Base-by-base conservation (phyloP, 2,329 filamentous ascomycete species). In the Shiraia sp. region DNA sequence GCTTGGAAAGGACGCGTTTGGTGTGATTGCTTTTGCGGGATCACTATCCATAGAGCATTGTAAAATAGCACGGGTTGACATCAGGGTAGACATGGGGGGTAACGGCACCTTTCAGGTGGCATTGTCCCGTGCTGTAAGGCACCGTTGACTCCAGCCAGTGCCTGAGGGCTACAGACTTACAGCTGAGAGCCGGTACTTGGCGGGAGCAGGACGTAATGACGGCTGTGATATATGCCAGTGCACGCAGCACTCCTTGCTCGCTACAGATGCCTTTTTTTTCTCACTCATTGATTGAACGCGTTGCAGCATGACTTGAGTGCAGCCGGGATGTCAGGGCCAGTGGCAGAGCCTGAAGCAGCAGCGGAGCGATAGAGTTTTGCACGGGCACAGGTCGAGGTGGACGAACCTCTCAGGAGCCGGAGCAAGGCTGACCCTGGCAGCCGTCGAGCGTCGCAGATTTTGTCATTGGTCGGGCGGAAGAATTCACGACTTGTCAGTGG, bases 381-480 rank as follows among this genome's bases (percentile, higher is more conserved):
- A 45, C 17, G 19, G 45, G 31, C 40, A 29, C 19, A 19, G 22
- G 23, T 23, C 14, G 25, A 19, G 15, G 25, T n/a, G n/a, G 14
- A 32, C 15, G 14, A 23, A 10, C 15, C 28, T 23, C 12, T 30
- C 26, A 36, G 28, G 16, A 30, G 38, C 19, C 37, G 42, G 31
- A 38, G 40, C 47, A 48, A 40, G 45, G 42, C 40, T 33, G 37
- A 41, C 42, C 45, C 47, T 40, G 44, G 39, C 30, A 27, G 26
- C 33, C 42, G 32, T 34, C 25, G 41, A 45, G 25, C 38, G 38
- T 42, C 28, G 13, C 35, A 15, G 33, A 35, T 49, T 57, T 57
- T 51, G 22, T 61, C 42, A 62, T 66, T 65, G 61, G 63, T 43
- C 46, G 51, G 10, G 45, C 36, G 48, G 49, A 16, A 48, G 36